Percentiles rank a stretch among this genome's conserved stretches.
These are phyloP conservation scores for Phlebopus sp. DNA, from an alignment of 1,284 basidiomycete genomes.

Conservation along the genomic window DNA sequence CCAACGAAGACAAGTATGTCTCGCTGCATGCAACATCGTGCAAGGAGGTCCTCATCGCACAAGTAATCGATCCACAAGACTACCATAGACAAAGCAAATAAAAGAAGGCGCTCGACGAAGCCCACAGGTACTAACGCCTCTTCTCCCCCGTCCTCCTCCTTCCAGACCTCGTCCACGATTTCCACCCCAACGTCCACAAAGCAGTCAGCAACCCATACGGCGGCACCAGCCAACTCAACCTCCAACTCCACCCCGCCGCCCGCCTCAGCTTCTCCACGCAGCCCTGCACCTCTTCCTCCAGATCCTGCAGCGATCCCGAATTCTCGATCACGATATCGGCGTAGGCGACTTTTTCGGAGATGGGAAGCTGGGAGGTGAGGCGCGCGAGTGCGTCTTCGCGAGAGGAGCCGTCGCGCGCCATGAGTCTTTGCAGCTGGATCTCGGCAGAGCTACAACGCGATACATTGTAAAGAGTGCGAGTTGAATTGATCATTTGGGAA, in stretches of 20 bases:
- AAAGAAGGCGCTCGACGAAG: no score
- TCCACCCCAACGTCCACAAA: slow-evolving; percentile 21
- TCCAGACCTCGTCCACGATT: slow-evolving; percentile 10
- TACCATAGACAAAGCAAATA: no score
- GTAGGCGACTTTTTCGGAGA: slow-evolving; percentile 76
- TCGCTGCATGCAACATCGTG: no score
- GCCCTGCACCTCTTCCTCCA: slow-evolving; percentile 66
- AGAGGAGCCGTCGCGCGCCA: slow-evolving; percentile 61
- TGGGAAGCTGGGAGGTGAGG: slow-evolving; percentile 79
- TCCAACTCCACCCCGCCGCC: slow-evolving; percentile 61
- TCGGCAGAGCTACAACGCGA: slow-evolving; percentile 54
- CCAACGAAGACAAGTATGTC: no score
- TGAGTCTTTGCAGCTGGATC: slow-evolving; percentile 79
- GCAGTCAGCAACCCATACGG: slow-evolving; percentile 55
- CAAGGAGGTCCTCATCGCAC: no score
- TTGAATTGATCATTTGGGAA: slow-evolving; percentile 25
- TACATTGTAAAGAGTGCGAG: slow-evolving; percentile 44
- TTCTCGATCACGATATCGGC: slow-evolving; percentile 92
- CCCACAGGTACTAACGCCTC: slow-evolving; percentile 1
- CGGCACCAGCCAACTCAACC: slow-evolving; percentile 80
- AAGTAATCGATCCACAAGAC: no score
- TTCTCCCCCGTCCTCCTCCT: slow-evolving; percentile 8
- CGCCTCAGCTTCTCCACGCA: slow-evolving; percentile 59
- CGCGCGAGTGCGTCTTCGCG: slow-evolving; percentile 67
- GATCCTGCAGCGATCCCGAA: slow-evolving; percentile 68